Percentiles rank a stretch among this genome's conserved stretches.
phyloP scores from a whole-genome alignment of 2,329 filamentous ascomycete genomes.

The Verticillium klebahnii region DNA sequence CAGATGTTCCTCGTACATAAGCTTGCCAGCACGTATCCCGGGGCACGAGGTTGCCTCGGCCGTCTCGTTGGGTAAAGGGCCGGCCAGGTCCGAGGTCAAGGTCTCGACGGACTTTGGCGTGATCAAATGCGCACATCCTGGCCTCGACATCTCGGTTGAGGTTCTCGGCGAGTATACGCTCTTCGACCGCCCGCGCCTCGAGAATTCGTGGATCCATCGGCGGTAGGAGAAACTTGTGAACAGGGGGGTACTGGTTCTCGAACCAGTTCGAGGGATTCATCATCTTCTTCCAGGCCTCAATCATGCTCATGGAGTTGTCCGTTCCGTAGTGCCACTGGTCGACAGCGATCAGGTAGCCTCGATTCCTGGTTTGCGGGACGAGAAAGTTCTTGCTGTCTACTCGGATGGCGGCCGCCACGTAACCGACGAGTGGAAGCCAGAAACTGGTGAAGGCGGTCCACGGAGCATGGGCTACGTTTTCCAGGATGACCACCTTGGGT shows the following conservation, averaged over 20 bases:
- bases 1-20: conserved; percentile 46
- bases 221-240: conserved; percentile 56
- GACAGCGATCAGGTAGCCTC: conserved; percentile 58
- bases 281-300: conserved; percentile 34
- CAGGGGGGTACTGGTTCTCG: conserved; percentile 54
- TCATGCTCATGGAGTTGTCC: conserved; percentile 18
- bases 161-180: conserved; percentile 24
- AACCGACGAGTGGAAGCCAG: conserved; percentile 44
- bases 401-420: conserved; percentile 41
- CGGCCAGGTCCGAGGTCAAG: conserved; percentile 47
- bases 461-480: conserved; percentile 62
- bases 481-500: conserved; percentile 63
- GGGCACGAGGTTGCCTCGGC: conserved; percentile 41
- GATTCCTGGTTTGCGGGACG: conserved; percentile 63
- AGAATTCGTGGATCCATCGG: conserved; percentile 50
- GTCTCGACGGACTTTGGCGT: conserved; percentile 48
- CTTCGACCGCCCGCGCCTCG: conserved; percentile 42
- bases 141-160: conserved; percentile 38
- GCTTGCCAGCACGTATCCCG: conserved; percentile 50
- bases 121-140: conserved; percentile 53
- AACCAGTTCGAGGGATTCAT: conserved; percentile 36
- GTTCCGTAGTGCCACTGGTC: conserved; percentile 29
- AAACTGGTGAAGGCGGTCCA: conserved; percentile 48
- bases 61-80: conserved; percentile 56
- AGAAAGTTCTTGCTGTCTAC: conserved; percentile 70